Evolutionary conservation across 2,329 filamentous ascomycete genomes (phyloP), one percentile per base, ranked within the genome.

Genomic region (Diaporthe batatas): DNA sequence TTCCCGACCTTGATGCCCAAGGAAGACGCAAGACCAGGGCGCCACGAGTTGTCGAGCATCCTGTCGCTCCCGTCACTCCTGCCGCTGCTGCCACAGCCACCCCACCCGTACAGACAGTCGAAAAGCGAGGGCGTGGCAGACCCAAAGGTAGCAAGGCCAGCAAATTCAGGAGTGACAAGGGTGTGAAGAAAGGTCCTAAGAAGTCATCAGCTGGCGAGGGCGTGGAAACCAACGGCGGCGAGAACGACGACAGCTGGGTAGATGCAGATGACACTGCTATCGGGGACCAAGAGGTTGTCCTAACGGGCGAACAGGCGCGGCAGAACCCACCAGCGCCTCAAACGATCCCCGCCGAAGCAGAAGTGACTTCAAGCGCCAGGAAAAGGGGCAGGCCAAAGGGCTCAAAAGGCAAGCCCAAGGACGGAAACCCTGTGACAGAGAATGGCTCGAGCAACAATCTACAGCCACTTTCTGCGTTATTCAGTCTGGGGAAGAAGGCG

Each of bases 61-160:
- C 71, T 77, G 42, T 75, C 71, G 68, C 69, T 77, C 36, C 76
- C 78, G 75, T 80, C 76, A 73, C 79, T 79, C 68, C 75, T 70
- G 57, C 72, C 73, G 8, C 77, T 76, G 58, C 75, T 72, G 69
- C 59, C 78, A 57, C 49, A 73, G 23, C 54, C 57, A 67, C 72
- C 76, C 44, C 65, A 64, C 36, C 75, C 69, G 49, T 47, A 21
- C 51, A 75, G 51, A 74, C 74, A 18, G 72, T 73, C 14, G 65
- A 78, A 47, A 89, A 86, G 76, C 83, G 87, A 67, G 81, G 82
- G 8, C 83, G 88, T 74, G 88, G 89, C 21, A 83, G 89, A 23
- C 88, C 89, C 10, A 90, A 89, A 75, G 89, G 88, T 3, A 90
- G 88, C 80, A 88, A 88, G 75, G 84, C 83, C 5, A 83, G 80